A percentile compares a stretch with the other conserved stretches of the same genome.
Evolutionary conservation across 2,329 filamentous ascomycete species (phyloP).

Genomic region (Penicillium polonicum): DNA sequence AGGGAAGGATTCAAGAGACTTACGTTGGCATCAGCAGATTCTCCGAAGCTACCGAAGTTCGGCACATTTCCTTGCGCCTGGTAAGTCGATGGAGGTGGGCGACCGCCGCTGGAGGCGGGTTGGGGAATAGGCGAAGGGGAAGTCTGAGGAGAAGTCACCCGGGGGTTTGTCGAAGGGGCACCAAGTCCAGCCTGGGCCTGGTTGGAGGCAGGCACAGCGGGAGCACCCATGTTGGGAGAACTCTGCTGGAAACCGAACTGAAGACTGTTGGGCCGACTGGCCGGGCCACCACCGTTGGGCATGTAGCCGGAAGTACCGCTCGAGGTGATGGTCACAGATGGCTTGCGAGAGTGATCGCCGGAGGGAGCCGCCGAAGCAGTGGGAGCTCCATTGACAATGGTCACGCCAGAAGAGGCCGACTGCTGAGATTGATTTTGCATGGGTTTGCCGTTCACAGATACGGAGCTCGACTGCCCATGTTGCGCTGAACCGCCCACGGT

Average conservation of each 20-base stretch:
- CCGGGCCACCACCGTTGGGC: conserved; percentile 74
- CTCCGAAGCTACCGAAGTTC: conserved; percentile 79
- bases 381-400: conserved; percentile 65
- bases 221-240: conserved; percentile 63
- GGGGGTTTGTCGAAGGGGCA: conserved; percentile 61
- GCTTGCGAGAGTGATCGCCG: conserved; percentile 76
- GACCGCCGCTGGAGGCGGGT: conserved; percentile 75
- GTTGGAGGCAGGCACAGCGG: conserved; percentile 46
- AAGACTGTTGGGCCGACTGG: conserved; percentile 58
- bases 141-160: conserved; percentile 77
- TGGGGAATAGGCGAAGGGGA: conserved; percentile 94
- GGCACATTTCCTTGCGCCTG: conserved; percentile 69
- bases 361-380: conserved; percentile 39
- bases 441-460: conserved; percentile 80
- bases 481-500: conserved; percentile 53
- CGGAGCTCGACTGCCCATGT: conserved; percentile 62
- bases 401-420: conserved; percentile 46
- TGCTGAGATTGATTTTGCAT: conserved; percentile 45
- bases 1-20: conserved; percentile 36
- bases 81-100: conserved; percentile 77
- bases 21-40: conserved; percentile 68
- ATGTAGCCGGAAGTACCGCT: conserved; percentile 73
- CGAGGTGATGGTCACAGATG: conserved; percentile 87
- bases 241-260: conserved; percentile 76
- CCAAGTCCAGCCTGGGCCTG: conserved; percentile 43